Conservation (phyloP, 2,329 filamentous ascomycete species). For the Fusarium tanahbumbuense region DNA sequence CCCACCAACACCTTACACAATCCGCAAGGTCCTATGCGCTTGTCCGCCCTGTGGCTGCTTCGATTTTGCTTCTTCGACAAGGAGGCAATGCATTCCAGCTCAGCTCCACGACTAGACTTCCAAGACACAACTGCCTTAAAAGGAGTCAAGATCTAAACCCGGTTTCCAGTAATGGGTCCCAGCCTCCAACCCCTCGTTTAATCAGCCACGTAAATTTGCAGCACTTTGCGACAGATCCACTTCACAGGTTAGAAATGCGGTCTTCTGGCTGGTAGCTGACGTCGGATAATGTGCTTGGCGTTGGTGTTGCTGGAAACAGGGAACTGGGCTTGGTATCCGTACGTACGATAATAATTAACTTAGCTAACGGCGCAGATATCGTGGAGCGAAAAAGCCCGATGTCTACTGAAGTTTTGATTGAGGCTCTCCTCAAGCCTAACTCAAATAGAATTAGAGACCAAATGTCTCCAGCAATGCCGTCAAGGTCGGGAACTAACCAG, state of each 20-base stretch:
- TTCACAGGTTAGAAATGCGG: constrained; percentile 23
- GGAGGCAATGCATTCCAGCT: constrained; percentile 7
- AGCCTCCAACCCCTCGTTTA: constrained; percentile 43
- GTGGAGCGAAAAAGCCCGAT: constrained; percentile 25
- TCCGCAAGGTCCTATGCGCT: constrained; percentile 9
- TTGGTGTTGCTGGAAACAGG: constrained; percentile 35
- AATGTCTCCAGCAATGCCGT: constrained; percentile 12
- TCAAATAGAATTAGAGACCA: constrained; percentile 8
- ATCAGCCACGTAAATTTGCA: constrained; percentile 45
- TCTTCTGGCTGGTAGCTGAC: constrained; percentile 27
- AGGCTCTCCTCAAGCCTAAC: constrained; percentile 17
- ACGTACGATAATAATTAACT: neutral
- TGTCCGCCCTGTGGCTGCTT: constrained; percentile 25
- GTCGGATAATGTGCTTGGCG: constrained; percentile 34
- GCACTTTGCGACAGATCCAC: constrained; percentile 27
- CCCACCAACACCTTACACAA: constrained; percentile 26
- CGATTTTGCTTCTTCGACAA: constrained; percentile 29
- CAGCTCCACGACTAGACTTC: neutral
- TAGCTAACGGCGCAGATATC: constrained; percentile 27
- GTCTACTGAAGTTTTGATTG: constrained; percentile 1
- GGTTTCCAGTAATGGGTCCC: constrained; percentile 20
- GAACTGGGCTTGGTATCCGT: constrained; percentile 18
- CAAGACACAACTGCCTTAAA: constrained; percentile 18
- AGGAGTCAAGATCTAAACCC: constrained; percentile 26
- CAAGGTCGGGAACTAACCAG: constrained; percentile 29